Percentiles rank a stretch among this genome's conserved stretches.
These are phyloP conservation scores for Ceriops decandra DNA, from an alignment of 345 rosid genomes.

Conservation along the genomic window DNA sequence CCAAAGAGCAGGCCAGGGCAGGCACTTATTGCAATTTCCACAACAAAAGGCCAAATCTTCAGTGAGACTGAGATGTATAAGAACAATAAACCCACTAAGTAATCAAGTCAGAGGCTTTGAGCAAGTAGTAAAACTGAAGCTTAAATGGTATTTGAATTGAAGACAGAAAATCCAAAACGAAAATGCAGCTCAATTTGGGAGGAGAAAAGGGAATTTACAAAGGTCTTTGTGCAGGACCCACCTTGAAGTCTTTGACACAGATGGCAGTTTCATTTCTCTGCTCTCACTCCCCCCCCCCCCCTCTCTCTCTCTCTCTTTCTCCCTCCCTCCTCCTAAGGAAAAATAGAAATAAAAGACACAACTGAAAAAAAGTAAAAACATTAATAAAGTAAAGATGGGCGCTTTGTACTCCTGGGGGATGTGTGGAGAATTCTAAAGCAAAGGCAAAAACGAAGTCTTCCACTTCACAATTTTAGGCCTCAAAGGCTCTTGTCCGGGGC, in stretches of 20 bases:
- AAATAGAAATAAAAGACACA: not conserved
- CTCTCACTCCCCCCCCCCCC: not conserved
- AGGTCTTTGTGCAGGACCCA: conserved; percentile 64
- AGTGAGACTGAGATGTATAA: no score
- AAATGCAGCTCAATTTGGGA: not conserved
- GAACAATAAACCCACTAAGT: no score
- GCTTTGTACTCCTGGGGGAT: conserved; percentile 44
- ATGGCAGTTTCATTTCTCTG: conserved; percentile 54
- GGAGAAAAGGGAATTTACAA: conserved; percentile 26
- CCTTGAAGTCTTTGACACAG: conserved; percentile 59
- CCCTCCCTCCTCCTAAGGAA: not conserved
- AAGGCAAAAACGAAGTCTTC: conserved; percentile 51
- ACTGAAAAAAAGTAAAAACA: not conserved
- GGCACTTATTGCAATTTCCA: no score
- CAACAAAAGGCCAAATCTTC: no score
- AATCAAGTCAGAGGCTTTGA: no score
- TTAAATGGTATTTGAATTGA: no score
- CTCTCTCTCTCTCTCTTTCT: not conserved
- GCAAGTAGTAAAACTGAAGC: no score
- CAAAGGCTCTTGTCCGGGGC: conserved; percentile 58
- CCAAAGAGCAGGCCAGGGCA: no score
- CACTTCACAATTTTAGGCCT: conserved; percentile 67
- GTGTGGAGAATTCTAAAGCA: conserved; percentile 47
- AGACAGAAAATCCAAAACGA: no score
- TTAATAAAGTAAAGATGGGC: conserved; percentile 14